Evolutionary conservation across 2,329 filamentous ascomycete genomes (phyloP), one percentile per base, ranked within the genome.

Genomic region (Cordyceps cateniannulata): DNA sequence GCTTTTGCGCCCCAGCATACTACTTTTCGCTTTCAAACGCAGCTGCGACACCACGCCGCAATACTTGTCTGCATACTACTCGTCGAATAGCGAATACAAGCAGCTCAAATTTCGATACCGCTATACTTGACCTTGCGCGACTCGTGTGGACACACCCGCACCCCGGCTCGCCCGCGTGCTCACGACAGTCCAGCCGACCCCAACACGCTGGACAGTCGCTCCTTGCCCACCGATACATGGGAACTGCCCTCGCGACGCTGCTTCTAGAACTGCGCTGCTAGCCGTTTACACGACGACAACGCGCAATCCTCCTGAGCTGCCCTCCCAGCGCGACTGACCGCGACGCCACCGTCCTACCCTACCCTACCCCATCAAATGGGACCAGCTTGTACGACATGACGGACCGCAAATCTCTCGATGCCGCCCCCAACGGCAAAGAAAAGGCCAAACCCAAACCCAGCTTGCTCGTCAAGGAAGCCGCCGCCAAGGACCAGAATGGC

Each of bases 401-500:
- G 63, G 70, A 72, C 66, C 70, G 68, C 66, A 70, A 70, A 51
- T 57, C 59, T 27, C 59, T 61, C 45, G 52, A 42, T 65, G 66
- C 32, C 50, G 50, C 44, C 51, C 54, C 69, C 63, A 70, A 70
- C 66, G 69, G 66, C 63, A 70, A 70, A 24, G 59, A 56, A 18
- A 56, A 59, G 52, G 9, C 47, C 20, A 61, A 61, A 27, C 22
- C 45, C 18, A 45, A 44, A 38, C 7, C 45, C 48, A 44, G 52
- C 22, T 51, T 3, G 3, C 14, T 38, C 16, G 14, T 32, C 18
- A 71, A 66, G 72, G 63, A 61, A 42, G 65, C 66, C 55, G 68
- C 69, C 58, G 64, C 65, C 61, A 73, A 73, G 63, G 65, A 67
- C 57, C 70, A 68, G 59, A 69, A 66, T 59, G 66, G 64, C 51